Conservation (phyloP, 1,284 basidiomycete species). For the Neotropicomus parvogracilis region DNA sequence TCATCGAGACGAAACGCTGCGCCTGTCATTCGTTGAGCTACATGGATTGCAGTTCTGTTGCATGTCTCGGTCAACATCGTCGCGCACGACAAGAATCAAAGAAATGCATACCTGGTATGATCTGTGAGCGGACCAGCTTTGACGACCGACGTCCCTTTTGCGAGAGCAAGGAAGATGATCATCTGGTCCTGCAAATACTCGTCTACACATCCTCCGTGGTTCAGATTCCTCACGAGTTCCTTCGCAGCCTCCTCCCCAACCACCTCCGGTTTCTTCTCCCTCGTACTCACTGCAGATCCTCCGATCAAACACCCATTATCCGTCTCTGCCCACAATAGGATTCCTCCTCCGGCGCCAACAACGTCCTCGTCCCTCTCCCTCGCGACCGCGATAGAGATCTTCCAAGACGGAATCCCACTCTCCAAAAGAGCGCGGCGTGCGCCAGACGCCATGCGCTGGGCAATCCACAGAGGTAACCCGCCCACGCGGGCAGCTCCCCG, state of each 20-base stretch:
- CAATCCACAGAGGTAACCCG: slow-evolving; percentile 51
- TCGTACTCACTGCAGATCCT: slow-evolving; percentile 58
- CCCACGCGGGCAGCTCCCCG: slow-evolving; percentile 60
- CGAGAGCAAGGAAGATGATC: slow-evolving; percentile 69
- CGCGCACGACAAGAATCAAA: slow-evolving; percentile 10
- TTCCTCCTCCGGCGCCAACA: slow-evolving; percentile 60
- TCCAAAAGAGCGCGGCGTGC: slow-evolving; percentile 43
- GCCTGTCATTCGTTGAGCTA: slow-evolving; percentile 60
- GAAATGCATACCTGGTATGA: slow-evolving; percentile 59
- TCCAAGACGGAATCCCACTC: slow-evolving; percentile 18
- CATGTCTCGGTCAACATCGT: slow-evolving; percentile 2
- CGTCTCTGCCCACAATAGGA: slow-evolving; percentile 69
- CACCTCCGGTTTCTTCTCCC: slow-evolving; percentile 39
- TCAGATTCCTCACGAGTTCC: slow-evolving; percentile 51
- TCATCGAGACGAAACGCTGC: slow-evolving; percentile 56
- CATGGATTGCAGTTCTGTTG: slow-evolving; percentile 66
- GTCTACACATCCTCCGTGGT: slow-evolving; percentile 64
- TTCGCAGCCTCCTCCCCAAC: slow-evolving; percentile 59
- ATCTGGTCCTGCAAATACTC: slow-evolving; percentile 71
- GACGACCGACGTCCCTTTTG: slow-evolving; percentile 56
- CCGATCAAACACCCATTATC: slow-evolving; percentile 60
- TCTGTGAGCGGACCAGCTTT: slow-evolving; percentile 53
- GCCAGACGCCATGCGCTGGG: slow-evolving; percentile 50
- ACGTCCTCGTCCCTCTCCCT: slow-evolving; percentile 48
- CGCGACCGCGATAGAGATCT: slow-evolving; percentile 40